phyloP scores from a whole-genome alignment of 768 basidiomycete genomes.

The Baorangia bicolor region DNA sequence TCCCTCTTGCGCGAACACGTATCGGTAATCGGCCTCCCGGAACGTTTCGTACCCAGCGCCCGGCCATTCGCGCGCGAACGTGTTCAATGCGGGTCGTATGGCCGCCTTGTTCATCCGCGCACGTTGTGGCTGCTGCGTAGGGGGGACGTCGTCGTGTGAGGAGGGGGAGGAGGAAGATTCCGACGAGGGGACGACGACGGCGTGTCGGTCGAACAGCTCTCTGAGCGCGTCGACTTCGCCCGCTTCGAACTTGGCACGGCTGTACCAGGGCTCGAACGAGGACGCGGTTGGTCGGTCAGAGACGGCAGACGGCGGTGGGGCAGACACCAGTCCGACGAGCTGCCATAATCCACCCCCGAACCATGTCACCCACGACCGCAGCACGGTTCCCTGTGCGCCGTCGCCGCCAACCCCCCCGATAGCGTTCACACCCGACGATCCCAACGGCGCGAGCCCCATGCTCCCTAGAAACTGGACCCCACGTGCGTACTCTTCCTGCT shows the following conservation, averaged over 20 bases:
- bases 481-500: slow-evolving; percentile 54
- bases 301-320: too few species aligned
- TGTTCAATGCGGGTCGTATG: slow-evolving; percentile 43
- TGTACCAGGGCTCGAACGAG: slow-evolving; percentile 34
- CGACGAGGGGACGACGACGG: too few species aligned
- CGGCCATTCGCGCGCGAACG: slow-evolving; percentile 37
- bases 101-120: slow-evolving; percentile 36
- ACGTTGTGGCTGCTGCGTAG: too few species aligned
- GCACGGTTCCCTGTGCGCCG: too few species aligned
- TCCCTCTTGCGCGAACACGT: slow-evolving; percentile 77
- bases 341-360: slow-evolving; percentile 12
- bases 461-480: slow-evolving; percentile 69
- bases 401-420: not conserved
- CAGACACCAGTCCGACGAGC: slow-evolving; percentile 28
- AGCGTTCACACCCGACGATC: not conserved
- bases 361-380: slow-evolving; percentile 21
- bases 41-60: slow-evolving; percentile 57
- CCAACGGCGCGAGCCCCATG: slow-evolving; percentile 73
- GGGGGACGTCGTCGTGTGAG: not conserved
- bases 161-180: too few species aligned
- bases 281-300: not conserved
- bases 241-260: slow-evolving; percentile 53
- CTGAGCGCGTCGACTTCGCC: slow-evolving; percentile 46
- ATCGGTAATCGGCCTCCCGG: slow-evolving; percentile 61
- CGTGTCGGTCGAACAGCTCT: slow-evolving; percentile 32